Evolutionary conservation across 768 basidiomycete species (phyloP).

Genomic region (Russula dissimulans): DNA sequence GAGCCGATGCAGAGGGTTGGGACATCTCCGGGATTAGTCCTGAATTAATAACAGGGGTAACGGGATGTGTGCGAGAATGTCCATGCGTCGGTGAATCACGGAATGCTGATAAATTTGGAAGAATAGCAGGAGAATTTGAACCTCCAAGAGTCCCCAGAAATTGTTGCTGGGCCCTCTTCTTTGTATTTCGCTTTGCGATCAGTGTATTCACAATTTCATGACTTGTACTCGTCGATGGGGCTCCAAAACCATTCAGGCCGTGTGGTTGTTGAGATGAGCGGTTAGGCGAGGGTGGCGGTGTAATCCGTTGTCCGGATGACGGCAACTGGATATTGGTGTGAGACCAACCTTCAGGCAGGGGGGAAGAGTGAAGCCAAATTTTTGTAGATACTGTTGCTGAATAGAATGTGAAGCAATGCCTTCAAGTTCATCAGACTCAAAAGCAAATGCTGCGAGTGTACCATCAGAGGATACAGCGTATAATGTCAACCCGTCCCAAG

Average conservation of each 20-base stretch:
- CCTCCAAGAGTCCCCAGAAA: constrained; percentile 28
- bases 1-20: not conserved
- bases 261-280: constrained; percentile 27
- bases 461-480: constrained; percentile 97
- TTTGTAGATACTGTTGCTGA: constrained; percentile 71
- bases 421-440: constrained; percentile 70
- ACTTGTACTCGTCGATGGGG: constrained; percentile 27
- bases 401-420: constrained; percentile 67
- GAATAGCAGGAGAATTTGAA: constrained; percentile 6
- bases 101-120: not conserved
- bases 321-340: constrained; percentile 30
- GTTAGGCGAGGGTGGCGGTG: constrained; percentile 43
- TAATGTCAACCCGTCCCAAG: constrained; percentile 82
- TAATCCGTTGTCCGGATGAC: constrained; percentile 24
- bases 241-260: constrained; percentile 36
- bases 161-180: constrained; percentile 43
- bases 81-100: not conserved
- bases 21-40: not conserved
- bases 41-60: not conserved
- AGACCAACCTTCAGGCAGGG: constrained; percentile 63
- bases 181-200: constrained; percentile 57
- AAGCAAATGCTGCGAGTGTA: constrained; percentile 81
- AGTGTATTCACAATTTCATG: constrained; percentile 50
- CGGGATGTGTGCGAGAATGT: not conserved
- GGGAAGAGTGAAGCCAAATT: constrained; percentile 66